Conservation (phyloP, 345 rosid species). For the Heritiera fomes region DNA sequence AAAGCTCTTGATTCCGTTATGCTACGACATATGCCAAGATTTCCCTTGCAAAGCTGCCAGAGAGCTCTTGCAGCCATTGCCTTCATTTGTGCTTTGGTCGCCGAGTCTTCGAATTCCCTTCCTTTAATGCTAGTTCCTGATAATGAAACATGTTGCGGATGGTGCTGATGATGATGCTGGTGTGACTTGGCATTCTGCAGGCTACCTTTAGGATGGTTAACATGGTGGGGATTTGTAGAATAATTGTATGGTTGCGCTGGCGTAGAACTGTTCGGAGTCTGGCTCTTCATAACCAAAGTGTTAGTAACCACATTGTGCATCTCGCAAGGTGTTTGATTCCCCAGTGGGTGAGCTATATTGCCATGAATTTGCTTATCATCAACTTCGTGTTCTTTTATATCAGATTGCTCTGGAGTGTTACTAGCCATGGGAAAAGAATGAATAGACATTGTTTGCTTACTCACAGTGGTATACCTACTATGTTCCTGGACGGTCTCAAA, state of each 20-base stretch:
- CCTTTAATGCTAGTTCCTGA: constrained; percentile 60
- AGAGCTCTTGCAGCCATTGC: constrained; percentile 81
- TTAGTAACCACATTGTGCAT: constrained; percentile 49
- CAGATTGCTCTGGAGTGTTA: constrained; percentile 15
- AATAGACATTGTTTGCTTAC: constrained; percentile 48
- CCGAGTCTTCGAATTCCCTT: constrained; percentile 59
- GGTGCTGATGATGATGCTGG: constrained; percentile 14
- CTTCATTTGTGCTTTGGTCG: constrained; percentile 65
- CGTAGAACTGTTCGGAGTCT: constrained; percentile 15
- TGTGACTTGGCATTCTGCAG: constrained; percentile 23
- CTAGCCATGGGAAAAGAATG: constrained; percentile 58
- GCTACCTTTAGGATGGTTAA: constrained; percentile 28
- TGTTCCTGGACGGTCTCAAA: constrained; percentile 88
- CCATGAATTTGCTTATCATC: constrained; percentile 21
- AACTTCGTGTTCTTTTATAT: constrained; percentile 12
- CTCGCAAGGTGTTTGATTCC: constrained; percentile 42
- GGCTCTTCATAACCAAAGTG: constrained; percentile 39
- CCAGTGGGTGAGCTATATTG: constrained; percentile 44
- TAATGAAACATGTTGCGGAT: constrained; percentile 36
- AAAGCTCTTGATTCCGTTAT: constrained; percentile 77
- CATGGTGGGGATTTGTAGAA: constrained; percentile 28
- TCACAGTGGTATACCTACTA: constrained; percentile 56
- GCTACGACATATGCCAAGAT: constrained; percentile 51
- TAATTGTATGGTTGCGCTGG: constrained; percentile 26
- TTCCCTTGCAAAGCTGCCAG: constrained; percentile 66